phyloP scores from a whole-genome alignment of 73 alveolate genomes.

The Effrenium voratum region DNA sequence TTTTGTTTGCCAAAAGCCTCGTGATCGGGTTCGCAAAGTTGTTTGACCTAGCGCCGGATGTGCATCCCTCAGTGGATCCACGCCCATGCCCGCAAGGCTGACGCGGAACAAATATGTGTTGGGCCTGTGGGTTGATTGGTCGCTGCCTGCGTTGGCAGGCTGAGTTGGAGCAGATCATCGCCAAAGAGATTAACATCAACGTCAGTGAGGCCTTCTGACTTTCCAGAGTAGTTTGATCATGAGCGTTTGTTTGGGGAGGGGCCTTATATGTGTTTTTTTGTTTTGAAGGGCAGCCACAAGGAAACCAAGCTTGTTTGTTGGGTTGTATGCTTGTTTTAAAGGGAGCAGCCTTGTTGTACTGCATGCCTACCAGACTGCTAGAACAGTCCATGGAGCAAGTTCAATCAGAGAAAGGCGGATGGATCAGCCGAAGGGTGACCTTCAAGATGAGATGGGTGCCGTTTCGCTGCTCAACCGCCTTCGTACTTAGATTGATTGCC shows the following conservation, averaged over 20 bases:
- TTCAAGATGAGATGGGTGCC: not conserved
- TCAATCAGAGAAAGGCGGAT: not conserved
- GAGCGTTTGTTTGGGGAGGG: not conserved
- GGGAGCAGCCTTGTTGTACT: not conserved
- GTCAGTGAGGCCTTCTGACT: constrained; percentile 23
- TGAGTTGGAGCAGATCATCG: constrained; percentile 57
- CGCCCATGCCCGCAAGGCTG: no score
- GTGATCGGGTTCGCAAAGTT: no score
- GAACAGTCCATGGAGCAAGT: not conserved
- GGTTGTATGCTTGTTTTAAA: not conserved
- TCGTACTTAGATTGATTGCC: not conserved
- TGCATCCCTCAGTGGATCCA: no score
- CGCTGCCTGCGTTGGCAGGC: no score
- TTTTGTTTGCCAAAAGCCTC: no score
- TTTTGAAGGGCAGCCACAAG: no score
- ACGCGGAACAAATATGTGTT: no score
- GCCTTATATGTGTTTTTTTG: no score
- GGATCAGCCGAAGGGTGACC: not conserved
- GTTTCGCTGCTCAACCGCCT: not conserved
- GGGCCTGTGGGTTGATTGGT: no score
- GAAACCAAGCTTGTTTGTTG: not conserved
- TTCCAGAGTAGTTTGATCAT: not conserved
- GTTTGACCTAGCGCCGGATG: no score
- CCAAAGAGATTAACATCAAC: constrained; percentile 53
- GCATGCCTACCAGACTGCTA: not conserved